A percentile compares a stretch with the other conserved stretches of the same genome.
phyloP scores from a whole-genome alignment of 768 basidiomycete species.

The Pleurotus citrinopileatus region DNA sequence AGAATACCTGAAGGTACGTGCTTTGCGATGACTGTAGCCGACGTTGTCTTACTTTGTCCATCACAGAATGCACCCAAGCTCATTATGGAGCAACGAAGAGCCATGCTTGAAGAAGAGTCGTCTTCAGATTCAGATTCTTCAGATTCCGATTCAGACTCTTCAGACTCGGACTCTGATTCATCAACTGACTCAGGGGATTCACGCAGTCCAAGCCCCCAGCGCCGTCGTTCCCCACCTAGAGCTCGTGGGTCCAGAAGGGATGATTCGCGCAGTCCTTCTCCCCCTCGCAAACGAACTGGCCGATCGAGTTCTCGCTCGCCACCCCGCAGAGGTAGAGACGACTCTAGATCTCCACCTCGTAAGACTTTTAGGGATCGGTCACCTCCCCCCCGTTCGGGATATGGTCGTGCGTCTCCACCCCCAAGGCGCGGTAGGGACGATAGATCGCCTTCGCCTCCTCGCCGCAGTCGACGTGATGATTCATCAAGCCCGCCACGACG shows the following conservation, averaged over 20 bases:
- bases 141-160: constrained; percentile 36
- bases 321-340: constrained; percentile 21
- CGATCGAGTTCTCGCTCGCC: constrained; percentile 22
- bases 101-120: constrained; percentile 69
- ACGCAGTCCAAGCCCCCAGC: constrained; percentile 15
- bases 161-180: constrained; percentile 17
- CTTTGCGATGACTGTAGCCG: background rate
- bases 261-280: constrained; percentile 4
- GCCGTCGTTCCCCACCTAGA: constrained; percentile 16
- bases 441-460: constrained; percentile 3
- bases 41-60: background rate
- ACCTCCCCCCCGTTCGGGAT: background rate
- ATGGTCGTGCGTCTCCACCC: constrained; percentile 16
- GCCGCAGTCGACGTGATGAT: constrained; percentile 15
- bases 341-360: background rate
- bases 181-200: constrained; percentile 18
- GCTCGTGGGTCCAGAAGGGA: constrained; percentile 18
- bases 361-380: background rate
- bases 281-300: constrained; percentile 12
- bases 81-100: constrained; percentile 92
- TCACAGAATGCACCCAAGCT: constrained; percentile 83
- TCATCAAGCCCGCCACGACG: constrained; percentile 19
- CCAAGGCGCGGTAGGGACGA: constrained; percentile 19
- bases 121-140: constrained; percentile 39
- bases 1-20: constrained; percentile 84